phyloP scores from a whole-genome alignment of 192 early-diverging fungal species.

The Gaertneriomyces semiglobifer region DNA sequence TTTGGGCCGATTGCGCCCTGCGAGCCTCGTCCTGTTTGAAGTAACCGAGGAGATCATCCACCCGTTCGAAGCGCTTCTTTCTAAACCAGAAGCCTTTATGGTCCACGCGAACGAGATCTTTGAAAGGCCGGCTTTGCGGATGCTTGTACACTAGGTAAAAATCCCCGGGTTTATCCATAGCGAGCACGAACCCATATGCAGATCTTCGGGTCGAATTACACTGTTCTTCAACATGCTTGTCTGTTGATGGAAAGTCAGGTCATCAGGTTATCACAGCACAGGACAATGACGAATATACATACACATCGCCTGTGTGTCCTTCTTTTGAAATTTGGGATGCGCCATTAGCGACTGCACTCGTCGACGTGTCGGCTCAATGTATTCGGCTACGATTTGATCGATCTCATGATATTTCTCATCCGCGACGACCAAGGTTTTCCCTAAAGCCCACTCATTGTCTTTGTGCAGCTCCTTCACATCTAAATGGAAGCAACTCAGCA shows the following conservation, averaged over 20 bases:
- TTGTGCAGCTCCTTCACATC: conserved; percentile 71
- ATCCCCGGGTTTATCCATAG: conserved; percentile 63
- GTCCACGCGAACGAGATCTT: conserved; percentile 72
- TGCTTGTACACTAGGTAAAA: conserved; percentile 77
- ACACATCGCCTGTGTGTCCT: conserved; percentile 54
- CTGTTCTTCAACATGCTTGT: conserved; percentile 35
- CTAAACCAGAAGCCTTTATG: conserved; percentile 75
- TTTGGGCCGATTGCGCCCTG: background rate
- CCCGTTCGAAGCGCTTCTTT: conserved; percentile 61
- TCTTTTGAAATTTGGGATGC: conserved; percentile 76
- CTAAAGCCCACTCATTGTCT: conserved; percentile 68
- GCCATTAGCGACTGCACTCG: conserved; percentile 67
- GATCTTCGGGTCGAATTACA: conserved; percentile 61
- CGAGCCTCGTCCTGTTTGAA: conserved; percentile 60
- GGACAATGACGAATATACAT: conserved; percentile 39
- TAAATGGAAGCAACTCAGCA: conserved; percentile 22
- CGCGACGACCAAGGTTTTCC: conserved; percentile 65
- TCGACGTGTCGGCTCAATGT: conserved; percentile 78
- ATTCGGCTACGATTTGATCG: conserved; percentile 85
- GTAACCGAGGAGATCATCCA: conserved; percentile 68
- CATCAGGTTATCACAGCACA: background rate
- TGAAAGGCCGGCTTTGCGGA: conserved; percentile 55
- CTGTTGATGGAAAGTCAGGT: conserved; percentile 22
- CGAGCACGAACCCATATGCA: conserved; percentile 77
- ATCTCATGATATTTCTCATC: conserved; percentile 74